These are phyloP conservation scores for Xylaria telfairii DNA, from an alignment of 495 filamentous ascomycete genomes.

Conservation along the genomic window DNA sequence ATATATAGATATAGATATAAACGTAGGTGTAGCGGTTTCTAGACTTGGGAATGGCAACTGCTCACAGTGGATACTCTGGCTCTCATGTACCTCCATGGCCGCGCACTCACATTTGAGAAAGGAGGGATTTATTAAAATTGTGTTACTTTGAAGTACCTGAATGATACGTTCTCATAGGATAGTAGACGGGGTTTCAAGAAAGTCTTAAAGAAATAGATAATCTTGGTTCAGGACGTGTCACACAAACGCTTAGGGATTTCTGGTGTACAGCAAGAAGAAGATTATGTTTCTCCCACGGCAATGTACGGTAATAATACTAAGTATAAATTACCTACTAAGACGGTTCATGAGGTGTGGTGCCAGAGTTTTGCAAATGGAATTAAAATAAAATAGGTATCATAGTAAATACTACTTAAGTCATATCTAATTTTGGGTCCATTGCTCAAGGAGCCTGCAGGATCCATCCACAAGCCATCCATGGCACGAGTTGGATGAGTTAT, in stretches of 20 bases:
- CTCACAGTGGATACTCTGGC: not conserved
- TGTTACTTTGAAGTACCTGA: too few relatives aligned
- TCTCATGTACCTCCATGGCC: not conserved
- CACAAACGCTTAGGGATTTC: not conserved
- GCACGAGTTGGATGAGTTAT: not conserved
- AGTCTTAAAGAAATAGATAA: too few relatives aligned
- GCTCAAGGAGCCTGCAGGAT: not conserved
- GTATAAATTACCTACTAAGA: not conserved
- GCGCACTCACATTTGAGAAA: not conserved
- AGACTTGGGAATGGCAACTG: too few relatives aligned
- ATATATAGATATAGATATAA: too few relatives aligned
- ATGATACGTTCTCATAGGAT: not conserved
- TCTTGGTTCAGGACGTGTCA: not conserved
- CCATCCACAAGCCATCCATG: constrained; percentile 2
- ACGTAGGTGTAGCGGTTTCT: too few relatives aligned
- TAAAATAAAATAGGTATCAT: not conserved
- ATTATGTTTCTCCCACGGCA: not conserved
- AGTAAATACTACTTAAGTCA: not conserved
- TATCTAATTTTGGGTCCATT: not conserved
- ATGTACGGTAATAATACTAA: not conserved
- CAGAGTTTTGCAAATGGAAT: not conserved
- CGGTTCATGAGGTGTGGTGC: not conserved
- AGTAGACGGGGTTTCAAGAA: too few relatives aligned
- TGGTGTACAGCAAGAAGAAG: not conserved
- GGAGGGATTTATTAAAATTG: not conserved